phyloP scores from a whole-genome alignment of 495 filamentous ascomycete genomes.

The Viridothelium virens region DNA sequence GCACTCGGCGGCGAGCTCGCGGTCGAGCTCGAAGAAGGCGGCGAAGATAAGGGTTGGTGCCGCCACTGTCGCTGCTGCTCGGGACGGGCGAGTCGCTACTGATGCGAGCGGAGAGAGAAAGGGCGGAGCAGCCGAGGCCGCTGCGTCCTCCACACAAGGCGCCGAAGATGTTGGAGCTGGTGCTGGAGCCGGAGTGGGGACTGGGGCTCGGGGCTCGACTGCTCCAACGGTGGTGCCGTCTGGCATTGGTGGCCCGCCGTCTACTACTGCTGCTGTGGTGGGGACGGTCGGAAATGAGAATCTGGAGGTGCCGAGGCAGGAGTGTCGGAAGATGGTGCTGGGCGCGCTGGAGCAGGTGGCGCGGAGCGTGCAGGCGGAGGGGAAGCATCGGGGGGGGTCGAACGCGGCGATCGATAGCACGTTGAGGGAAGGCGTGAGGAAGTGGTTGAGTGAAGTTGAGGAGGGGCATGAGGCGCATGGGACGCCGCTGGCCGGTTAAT shows the following conservation, averaged over 20 bases:
- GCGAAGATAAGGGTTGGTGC: background rate
- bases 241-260: background rate
- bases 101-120: background rate
- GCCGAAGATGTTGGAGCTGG: too few species aligned
- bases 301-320: conserved; percentile 47
- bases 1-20: background rate
- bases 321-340: conserved; percentile 55
- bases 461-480: conserved; percentile 22
- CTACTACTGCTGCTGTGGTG: background rate
- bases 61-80: background rate
- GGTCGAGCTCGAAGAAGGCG: background rate
- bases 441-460: conserved; percentile 56
- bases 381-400: conserved; percentile 36
- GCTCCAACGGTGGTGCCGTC: background rate
- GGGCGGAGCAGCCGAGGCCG: background rate
- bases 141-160: background rate
- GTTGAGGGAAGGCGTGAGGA: conserved; percentile 55
- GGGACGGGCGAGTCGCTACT: too few species aligned
- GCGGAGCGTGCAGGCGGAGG: conserved; percentile 51
- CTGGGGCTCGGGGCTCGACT: background rate
- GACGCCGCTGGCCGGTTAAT: background rate
- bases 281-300: background rate
- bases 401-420: conserved; percentile 45
- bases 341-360: conserved; percentile 59
- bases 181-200: too few species aligned